phyloP scores from a whole-genome alignment of 129 eudicot species.

The Chrysanthemum seticuspe region DNA sequence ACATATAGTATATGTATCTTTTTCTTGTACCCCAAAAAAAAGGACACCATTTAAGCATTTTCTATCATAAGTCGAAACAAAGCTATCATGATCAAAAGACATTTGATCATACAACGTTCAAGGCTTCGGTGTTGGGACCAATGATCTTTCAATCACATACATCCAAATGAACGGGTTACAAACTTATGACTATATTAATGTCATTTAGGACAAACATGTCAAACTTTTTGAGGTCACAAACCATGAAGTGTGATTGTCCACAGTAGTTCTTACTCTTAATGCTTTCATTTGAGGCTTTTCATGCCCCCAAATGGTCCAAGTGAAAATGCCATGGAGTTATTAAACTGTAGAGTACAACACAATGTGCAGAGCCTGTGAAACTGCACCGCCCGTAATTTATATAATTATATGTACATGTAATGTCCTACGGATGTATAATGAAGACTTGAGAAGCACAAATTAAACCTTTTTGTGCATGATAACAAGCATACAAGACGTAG shows the following conservation, averaged over 20 bases:
- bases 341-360: background rate
- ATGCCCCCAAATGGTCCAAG: slow-evolving; percentile 14
- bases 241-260: no score
- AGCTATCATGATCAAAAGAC: background rate
- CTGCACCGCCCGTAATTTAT: background rate
- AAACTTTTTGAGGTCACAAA: no score
- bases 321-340: background rate
- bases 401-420: background rate
- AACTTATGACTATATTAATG: no score
- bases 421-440: background rate
- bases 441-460: slow-evolving; percentile 15
- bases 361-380: background rate
- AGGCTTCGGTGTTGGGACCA: no score
- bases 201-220: no score
- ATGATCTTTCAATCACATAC: no score
- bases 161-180: no score
- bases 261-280: background rate
- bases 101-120: background rate
- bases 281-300: background rate
- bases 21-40: background rate
- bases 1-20: background rate
- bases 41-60: background rate
- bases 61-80: background rate
- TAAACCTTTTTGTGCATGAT: background rate
- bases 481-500: background rate